A percentile compares a stretch with the other conserved stretches of the same genome.
These are phyloP conservation scores for Spatholobus suberectus DNA, from an alignment of 306 rosid species.

Conservation along the genomic window DNA sequence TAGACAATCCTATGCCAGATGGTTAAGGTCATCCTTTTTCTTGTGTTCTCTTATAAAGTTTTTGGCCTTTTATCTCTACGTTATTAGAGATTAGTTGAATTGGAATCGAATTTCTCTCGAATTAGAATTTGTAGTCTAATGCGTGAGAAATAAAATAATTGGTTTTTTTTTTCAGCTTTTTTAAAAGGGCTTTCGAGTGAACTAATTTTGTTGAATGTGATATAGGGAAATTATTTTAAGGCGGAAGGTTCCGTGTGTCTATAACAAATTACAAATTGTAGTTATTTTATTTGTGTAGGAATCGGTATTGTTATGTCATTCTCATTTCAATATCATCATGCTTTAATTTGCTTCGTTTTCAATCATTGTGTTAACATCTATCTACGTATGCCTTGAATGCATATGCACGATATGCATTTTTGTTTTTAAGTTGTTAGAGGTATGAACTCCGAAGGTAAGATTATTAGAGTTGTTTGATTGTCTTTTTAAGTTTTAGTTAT, in stretches of 20 bases:
- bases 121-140: not conserved
- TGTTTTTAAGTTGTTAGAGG: not conserved
- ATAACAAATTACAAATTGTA: not conserved
- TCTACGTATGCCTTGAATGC: not conserved
- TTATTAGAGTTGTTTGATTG: not conserved
- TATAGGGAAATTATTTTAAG: not conserved
- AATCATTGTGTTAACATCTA: conserved; percentile 21
- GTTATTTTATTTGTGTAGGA: not conserved
- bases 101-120: not conserved
- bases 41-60: no score
- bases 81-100: no score
- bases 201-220: not conserved
- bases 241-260: not conserved
- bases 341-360: conserved; percentile 7
- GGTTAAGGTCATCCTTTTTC: no score
- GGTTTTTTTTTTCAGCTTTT: not conserved
- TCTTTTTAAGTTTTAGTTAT: not conserved
- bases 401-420: not conserved
- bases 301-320: not conserved
- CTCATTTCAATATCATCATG: conserved; percentile 24
- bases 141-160: no score
- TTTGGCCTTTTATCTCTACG: not conserved
- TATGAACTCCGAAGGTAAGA: not conserved
- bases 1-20: no score
- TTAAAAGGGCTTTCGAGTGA: not conserved